Conservation (phyloP, 371 early-diverging fungal genomes). For the Encephalitozoon cuniculi region DNA sequence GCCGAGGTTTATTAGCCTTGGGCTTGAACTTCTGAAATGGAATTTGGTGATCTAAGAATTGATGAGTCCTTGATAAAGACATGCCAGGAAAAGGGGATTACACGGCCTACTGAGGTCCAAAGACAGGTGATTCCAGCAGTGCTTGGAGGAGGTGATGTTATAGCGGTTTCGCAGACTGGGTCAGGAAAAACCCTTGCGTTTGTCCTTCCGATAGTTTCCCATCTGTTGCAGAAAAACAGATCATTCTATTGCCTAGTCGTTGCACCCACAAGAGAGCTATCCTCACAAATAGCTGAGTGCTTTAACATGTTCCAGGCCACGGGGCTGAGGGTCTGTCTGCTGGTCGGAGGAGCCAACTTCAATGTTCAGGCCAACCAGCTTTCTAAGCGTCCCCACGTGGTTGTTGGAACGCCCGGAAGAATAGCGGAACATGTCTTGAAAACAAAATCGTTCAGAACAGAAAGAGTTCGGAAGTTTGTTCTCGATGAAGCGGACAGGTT, state of each 20-base stretch:
- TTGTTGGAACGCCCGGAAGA: slow-evolving; percentile 93
- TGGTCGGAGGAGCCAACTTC: slow-evolving; percentile 86
- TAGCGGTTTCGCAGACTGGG: slow-evolving; percentile 93
- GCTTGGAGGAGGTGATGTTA: slow-evolving; percentile 79
- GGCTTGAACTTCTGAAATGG: slow-evolving; percentile 6
- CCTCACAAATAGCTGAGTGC: slow-evolving; percentile 84
- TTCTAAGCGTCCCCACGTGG: slow-evolving; percentile 80
- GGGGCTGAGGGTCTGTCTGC: slow-evolving; percentile 70
- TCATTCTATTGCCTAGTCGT: slow-evolving; percentile 66
- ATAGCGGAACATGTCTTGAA: slow-evolving; percentile 79
- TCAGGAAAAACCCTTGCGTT: slow-evolving; percentile 95
- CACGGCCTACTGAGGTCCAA: slow-evolving; percentile 67
- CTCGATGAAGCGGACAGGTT: slow-evolving; percentile 97
- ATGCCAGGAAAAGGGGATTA: slow-evolving; percentile 52
- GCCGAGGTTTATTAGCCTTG: neutral
- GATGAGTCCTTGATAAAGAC: slow-evolving; percentile 60
- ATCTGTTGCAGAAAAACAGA: slow-evolving; percentile 61
- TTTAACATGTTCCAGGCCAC: slow-evolving; percentile 78
- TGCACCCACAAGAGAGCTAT: slow-evolving; percentile 90
- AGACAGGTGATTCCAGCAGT: slow-evolving; percentile 79
- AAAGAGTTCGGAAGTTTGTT: slow-evolving; percentile 75
- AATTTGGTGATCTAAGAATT: slow-evolving; percentile 64
- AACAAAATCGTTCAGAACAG: slow-evolving; percentile 70
- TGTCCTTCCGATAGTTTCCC: slow-evolving; percentile 80
- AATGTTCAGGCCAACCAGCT: slow-evolving; percentile 80